A percentile compares a stretch with the other conserved stretches of the same genome.
These are phyloP conservation scores for Orbilia brochopaga DNA, from an alignment of 2,329 filamentous ascomycete genomes.

Conservation along the genomic window DNA sequence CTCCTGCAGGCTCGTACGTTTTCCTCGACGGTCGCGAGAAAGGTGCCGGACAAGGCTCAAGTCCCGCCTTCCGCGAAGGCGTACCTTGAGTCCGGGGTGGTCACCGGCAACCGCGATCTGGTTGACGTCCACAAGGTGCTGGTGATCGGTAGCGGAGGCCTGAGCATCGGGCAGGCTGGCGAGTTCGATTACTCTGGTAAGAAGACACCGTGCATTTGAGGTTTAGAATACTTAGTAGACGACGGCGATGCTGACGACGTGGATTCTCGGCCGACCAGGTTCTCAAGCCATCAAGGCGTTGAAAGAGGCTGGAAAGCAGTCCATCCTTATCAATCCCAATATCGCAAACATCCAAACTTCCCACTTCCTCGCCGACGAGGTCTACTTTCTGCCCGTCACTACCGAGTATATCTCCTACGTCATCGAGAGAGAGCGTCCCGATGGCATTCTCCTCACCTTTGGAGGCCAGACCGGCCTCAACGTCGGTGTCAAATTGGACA, in stretches of 20 bases:
- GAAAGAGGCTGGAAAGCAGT: constrained; percentile 90
- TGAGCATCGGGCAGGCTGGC: constrained; percentile 95
- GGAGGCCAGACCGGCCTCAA: constrained; percentile 97
- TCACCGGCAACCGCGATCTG: constrained; percentile 75
- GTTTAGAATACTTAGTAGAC: neutral
- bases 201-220: constrained; percentile 54
- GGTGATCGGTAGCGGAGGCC: constrained; percentile 91
- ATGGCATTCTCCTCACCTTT: constrained; percentile 96
- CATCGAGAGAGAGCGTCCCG: constrained; percentile 92
- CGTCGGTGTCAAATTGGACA: constrained; percentile 95
- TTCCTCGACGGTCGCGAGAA: constrained; percentile 50
- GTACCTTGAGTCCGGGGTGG: constrained; percentile 84
- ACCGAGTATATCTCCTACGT: constrained; percentile 97
- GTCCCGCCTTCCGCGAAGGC: constrained; percentile 66
- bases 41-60: constrained; percentile 46
- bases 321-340: constrained; percentile 95
- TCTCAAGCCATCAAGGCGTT: constrained; percentile 95
- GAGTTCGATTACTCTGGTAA: constrained; percentile 98
- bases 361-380: constrained; percentile 92
- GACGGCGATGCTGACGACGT: constrained; percentile 3
- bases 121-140: constrained; percentile 96
- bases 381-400: constrained; percentile 97
- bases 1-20: constrained; percentile 50
- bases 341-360: constrained; percentile 98
- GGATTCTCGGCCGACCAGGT: constrained; percentile 63